Conservation (phyloP, 2,329 filamentous ascomycete genomes). For the Fusarium hainanense region DNA sequence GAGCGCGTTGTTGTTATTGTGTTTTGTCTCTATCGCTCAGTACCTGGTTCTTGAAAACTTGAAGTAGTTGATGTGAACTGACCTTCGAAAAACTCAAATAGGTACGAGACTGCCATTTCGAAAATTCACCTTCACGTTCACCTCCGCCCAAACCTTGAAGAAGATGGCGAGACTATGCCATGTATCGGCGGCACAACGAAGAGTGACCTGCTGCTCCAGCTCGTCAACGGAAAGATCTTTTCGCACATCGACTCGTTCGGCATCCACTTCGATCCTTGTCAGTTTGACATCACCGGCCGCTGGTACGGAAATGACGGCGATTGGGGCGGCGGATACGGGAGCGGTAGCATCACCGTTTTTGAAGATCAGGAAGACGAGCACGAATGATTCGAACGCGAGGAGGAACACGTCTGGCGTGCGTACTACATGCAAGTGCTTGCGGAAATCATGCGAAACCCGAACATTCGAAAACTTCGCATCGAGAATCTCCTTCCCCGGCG, state of each 20-base stretch:
- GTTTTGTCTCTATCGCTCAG: too few species aligned
- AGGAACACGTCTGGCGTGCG: accelerated
- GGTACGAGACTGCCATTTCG: too few species aligned
- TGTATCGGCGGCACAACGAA: not conserved
- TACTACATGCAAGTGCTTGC: not conserved
- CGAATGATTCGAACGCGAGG: accelerated
- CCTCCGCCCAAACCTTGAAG: not conserved
- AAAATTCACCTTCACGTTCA: too few species aligned
- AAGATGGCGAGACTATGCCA: not conserved
- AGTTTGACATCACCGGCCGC: not conserved
- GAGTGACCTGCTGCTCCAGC: accelerated
- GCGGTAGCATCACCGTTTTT: not conserved
- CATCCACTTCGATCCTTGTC: not conserved
- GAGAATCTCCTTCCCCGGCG: too few species aligned
- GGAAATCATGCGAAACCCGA: not conserved
- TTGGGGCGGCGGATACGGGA: not conserved
- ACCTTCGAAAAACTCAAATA: too few species aligned
- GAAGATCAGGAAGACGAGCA: not conserved
- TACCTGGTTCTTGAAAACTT: too few species aligned
- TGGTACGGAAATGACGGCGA: not conserved
- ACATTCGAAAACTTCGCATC: accelerated
- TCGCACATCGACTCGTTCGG: not conserved
- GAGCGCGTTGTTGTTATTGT: too few species aligned
- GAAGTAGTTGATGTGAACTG: too few species aligned
- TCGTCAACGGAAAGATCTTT: not conserved